Base-by-base conservation (phyloP, 1,284 basidiomycete species). In the Xerocomus nothofagi region DNA sequence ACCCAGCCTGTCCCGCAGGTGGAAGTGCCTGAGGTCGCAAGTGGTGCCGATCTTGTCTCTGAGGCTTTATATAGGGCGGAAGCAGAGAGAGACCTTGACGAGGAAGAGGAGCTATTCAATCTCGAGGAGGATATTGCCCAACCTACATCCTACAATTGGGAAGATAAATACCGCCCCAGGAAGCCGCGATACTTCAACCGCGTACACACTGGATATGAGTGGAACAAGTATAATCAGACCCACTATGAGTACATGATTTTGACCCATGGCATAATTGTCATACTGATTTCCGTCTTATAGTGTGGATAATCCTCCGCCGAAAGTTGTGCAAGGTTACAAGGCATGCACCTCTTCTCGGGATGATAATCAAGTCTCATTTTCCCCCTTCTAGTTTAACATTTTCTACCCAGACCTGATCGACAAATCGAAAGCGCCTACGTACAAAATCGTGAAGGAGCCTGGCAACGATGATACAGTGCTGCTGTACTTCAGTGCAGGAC, bases 151-250 rank as follows among this genome's bases (percentile, higher is more conserved):
- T 98, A 99, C 70, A 91, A 93, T 60, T 99, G 96, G 96, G 93
- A 96, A 73, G 97, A 99, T 78, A 96, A 98, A 72, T 99, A 97
- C 64, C 81, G 97, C 26, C 95, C 97, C n/a, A 80, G 97, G 39
- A 99, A 99, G 69, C 97, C 97, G 32, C 80, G 96, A 57, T 99
- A 98, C 77, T 98, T 99, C 75, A 99, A 99, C 70, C 88, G 96
- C 52, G 96, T 99, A 29, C 94, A 98, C 65, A 99, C 97, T n/a
- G 97, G 97, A n/a, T 99, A 96, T 68, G 97, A 99, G 69, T 99
- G 97, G 97, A 99, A 97, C 76, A 96, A 97, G 76, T 98, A 98
- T 72, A 98, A 98, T 67, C 94, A 98, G 69, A 97, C 94, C 5
- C 94, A 98, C 71, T 98, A 98, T 68, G 95, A 98, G 92, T 94